Evolutionary conservation across 441 rosid genomes (phyloP).

Genomic region (Populus hybrid): DNA sequence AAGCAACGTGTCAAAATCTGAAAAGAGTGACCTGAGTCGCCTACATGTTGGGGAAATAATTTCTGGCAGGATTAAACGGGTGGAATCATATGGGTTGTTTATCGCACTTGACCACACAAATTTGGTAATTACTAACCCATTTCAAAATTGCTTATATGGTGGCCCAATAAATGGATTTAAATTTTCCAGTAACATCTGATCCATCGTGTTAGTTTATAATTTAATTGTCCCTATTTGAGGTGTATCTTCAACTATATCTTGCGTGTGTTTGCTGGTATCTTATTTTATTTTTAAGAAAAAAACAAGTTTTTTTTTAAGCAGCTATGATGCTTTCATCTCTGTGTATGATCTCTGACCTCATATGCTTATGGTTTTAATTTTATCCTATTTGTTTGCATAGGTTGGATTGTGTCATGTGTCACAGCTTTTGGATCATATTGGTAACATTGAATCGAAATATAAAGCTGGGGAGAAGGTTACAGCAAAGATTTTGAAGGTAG

Average conservation of each 20-base stretch:
- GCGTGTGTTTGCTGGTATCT: not conserved
- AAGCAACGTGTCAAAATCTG: slow-evolving; percentile 42
- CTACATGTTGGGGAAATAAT: slow-evolving; percentile 61
- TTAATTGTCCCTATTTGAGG: not conserved
- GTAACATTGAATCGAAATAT: slow-evolving; percentile 54
- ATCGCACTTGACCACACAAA: slow-evolving; percentile 56
- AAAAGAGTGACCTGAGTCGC: slow-evolving; percentile 44
- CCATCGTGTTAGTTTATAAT: not conserved
- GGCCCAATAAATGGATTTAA: not conserved
- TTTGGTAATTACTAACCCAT: slow-evolving; percentile 51
- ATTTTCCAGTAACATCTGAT: not conserved
- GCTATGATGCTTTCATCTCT: no score
- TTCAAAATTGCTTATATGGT: not conserved
- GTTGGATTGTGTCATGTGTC: slow-evolving; percentile 93
- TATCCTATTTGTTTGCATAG: slow-evolving; percentile 34
- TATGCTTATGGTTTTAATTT: not conserved
- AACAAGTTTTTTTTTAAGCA: not conserved
- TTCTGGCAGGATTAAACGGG: slow-evolving; percentile 72
- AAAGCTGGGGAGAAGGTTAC: slow-evolving; percentile 73
- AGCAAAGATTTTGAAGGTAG: slow-evolving; percentile 86
- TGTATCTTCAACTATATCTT: not conserved
- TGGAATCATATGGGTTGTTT: slow-evolving; percentile 82
- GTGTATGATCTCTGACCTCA: not conserved
- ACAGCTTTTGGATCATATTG: slow-evolving; percentile 62
- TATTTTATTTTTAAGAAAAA: not conserved